Evolutionary conservation across 257 asterid species (phyloP).

Genomic region (Penstemon eatonii): DNA sequence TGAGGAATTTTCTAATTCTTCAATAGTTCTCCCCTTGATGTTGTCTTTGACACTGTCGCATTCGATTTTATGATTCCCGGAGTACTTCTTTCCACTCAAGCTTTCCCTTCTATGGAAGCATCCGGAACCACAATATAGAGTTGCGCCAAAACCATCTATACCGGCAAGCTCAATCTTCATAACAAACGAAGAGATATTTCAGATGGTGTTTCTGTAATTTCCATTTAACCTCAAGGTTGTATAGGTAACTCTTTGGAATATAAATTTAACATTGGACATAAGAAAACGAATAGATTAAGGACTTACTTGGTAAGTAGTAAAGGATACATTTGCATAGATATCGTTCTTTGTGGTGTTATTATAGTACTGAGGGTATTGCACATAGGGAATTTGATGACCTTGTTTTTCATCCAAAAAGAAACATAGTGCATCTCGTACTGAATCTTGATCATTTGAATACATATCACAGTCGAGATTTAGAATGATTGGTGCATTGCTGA

Average conservation of each 20-base stretch:
- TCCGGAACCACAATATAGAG: slow-evolving; percentile 67
- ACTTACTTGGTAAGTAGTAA: slow-evolving; percentile 39
- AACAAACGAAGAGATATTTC: slow-evolving; percentile 3
- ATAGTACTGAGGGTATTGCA: slow-evolving; percentile 66
- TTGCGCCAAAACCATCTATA: slow-evolving; percentile 51
- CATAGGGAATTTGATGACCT: slow-evolving; percentile 50
- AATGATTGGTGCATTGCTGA: slow-evolving; percentile 80
- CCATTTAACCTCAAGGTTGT: background rate
- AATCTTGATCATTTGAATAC: slow-evolving; percentile 75
- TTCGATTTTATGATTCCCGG: slow-evolving; percentile 26
- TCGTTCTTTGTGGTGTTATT: slow-evolving; percentile 55
- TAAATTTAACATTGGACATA: background rate
- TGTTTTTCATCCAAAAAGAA: slow-evolving; percentile 66
- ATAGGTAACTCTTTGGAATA: too few species aligned
- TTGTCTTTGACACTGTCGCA: slow-evolving; percentile 24
- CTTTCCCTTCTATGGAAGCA: slow-evolving; percentile 74
- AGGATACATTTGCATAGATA: slow-evolving; percentile 39
- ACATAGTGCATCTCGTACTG: slow-evolving; percentile 64
- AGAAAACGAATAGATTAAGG: background rate
- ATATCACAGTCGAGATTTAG: slow-evolving; percentile 90
- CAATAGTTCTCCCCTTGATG: slow-evolving; percentile 26
- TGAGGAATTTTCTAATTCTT: slow-evolving; percentile 59
- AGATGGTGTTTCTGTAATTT: background rate
- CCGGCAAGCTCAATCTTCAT: slow-evolving; percentile 66
- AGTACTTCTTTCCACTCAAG: slow-evolving; percentile 45